Evolutionary conservation across 345 rosid genomes (phyloP), one percentile per base, ranked within the genome.

Genomic region (Salix arbutifolia): DNA sequence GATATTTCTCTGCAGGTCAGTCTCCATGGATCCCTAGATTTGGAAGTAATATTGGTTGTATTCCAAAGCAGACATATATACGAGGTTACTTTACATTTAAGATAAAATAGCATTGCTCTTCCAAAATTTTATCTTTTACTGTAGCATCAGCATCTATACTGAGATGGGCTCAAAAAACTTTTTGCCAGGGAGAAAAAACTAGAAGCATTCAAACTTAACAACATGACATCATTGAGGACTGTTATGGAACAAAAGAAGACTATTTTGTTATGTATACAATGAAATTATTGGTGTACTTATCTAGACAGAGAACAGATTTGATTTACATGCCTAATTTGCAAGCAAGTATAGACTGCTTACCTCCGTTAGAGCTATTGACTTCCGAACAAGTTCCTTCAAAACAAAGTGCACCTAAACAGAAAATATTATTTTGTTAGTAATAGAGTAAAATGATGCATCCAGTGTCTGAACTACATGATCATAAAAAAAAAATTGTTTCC

Each of bases 301-400:
- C 44, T 40, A 10, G 44, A 40, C 44, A 67, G 12, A 14, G 21
- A 65, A 19, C 21, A 48, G 16, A 19, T 21, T 35, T 46, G 11
- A 64, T 30, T 6, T 53, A 52, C 11, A 7, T 33, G 69, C 12
- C 12, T 38, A 68, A 74, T 6, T 21, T 70, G 21, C 78, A 35
- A 66, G 56, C 56, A 72, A 42, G 38, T 21, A 82, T 76, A 67
- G 67, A 75, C 69, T 76, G 67, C 83, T 80, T 83, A 96, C 99
- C 97, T 90, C 97, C 60, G 98, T 96, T 82, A 86, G 93, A 58
- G 94, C 87, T 73, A 96, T 96, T 0, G 99, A 96, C 83, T 92
- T 93, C 74, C 99, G 91, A 69, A 96, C 99, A 76, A 96, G 94
- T 82, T 96, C 99, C 85, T 96, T 96, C 90, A 94, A 82, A 67